phyloP scores from a whole-genome alignment of 805 yeast species.

The Pichia eremophila region DNA sequence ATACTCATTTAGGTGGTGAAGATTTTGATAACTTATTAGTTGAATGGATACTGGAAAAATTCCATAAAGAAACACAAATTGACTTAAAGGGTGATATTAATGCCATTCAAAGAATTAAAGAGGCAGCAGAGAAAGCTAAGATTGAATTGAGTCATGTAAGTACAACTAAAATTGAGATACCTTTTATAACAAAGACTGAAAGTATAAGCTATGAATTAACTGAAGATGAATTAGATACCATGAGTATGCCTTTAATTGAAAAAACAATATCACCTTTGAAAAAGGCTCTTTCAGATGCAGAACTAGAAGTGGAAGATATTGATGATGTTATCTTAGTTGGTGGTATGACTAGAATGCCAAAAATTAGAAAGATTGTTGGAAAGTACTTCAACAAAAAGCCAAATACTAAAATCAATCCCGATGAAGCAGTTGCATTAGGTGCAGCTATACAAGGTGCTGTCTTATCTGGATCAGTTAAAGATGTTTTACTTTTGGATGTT shows the following conservation, averaged over 20 bases:
- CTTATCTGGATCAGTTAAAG: conserved; percentile 88
- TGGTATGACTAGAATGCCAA: conserved; percentile 91
- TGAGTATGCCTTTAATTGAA: conserved; percentile 51
- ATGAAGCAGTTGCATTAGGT: conserved; percentile 91
- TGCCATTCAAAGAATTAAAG: conserved; percentile 81
- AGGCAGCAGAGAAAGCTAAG: conserved; percentile 86
- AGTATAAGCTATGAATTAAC: conserved; percentile 38
- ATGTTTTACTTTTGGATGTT: conserved; percentile 81
- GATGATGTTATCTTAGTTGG: conserved; percentile 81
- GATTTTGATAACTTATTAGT: conserved; percentile 81
- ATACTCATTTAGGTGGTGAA: conserved; percentile 86
- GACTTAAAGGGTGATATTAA: conserved; percentile 57
- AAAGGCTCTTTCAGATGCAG: conserved; percentile 78
- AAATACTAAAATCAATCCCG: conserved; percentile 89
- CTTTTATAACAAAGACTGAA: conserved; percentile 53
- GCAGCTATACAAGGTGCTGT: conserved; percentile 98
- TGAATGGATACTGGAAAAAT: conserved; percentile 66
- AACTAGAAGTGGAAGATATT: conserved; percentile 52
- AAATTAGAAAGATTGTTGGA: conserved; percentile 70
- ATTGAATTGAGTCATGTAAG: conserved; percentile 72
- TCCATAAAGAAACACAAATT: conserved; percentile 60
- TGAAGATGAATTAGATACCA: conserved; percentile 41
- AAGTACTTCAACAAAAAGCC: conserved; percentile 74
- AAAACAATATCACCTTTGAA: conserved; percentile 68
- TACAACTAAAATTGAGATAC: conserved; percentile 67